Base-by-base conservation (phyloP, 495 filamentous ascomycete genomes). In the Durotheca rogersii region DNA sequence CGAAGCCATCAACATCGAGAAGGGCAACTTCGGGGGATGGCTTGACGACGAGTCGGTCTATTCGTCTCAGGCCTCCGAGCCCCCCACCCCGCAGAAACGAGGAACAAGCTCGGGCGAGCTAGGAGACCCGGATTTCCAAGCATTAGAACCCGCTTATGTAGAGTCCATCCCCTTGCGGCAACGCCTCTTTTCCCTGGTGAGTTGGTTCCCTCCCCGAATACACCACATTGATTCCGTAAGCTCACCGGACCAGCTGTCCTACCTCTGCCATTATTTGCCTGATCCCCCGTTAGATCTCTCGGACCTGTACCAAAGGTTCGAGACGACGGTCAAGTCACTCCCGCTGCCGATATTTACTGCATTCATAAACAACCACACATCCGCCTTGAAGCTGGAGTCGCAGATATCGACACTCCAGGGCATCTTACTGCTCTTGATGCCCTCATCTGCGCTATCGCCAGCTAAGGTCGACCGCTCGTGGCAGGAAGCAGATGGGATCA, bases 331-430 rank as follows among this genome's bases (percentile, higher is more conserved):
- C 14, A 77, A 81, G 12, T 74, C 74, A 18, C 74, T 91, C 2
- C 81, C 88, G 0, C 73, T 90, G 0, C 77, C 82, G 0, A 64
- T 81, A n/a, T 95, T 94, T 67, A 76, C 81, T 30, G 68, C 82
- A n/a, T 81, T 95, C 43, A 68, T 92, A 54, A 79, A 78, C 18
- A 74, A 79, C 35, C 45, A 58, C 20, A 45, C 62, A 4, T 70
- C 70, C 1, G 56, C 68, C 4, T 71, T 88, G 0, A 73, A 78
- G 0, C 49, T 70, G 11, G 64, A 80, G 19, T 65, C 69, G 2
- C 75, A 81, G 9, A 75, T 83, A 23, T 80, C 81, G 2, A 76
- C 95, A 19, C 76, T 81, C 41, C 82, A 88, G 42, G 72, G 76
- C 19, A 61, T 94, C 3, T 72, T 90, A 7, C 75, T 75, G 12